Evolutionary conservation across 371 early-diverging fungal species (phyloP).

Genomic region (Mortierella sp.): DNA sequence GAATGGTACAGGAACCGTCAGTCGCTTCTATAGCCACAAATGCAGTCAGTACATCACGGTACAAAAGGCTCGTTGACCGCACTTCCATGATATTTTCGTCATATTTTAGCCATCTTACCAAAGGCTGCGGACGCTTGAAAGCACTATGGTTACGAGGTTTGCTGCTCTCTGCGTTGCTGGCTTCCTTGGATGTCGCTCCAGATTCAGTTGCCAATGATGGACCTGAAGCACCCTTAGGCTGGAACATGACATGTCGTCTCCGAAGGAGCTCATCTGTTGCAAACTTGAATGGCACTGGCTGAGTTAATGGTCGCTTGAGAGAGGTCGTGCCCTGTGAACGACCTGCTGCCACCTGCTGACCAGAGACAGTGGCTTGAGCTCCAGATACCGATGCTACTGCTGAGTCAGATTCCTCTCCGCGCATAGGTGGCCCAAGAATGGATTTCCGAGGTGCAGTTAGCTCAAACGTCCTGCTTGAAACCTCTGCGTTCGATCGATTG

Average conservation of each 20-base stretch:
- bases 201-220: background rate
- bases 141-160: background rate
- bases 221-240: background rate
- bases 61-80: too few relatives aligned
- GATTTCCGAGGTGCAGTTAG: background rate
- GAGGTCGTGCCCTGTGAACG: background rate
- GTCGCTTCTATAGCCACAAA: conserved; percentile 24
- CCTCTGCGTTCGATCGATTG: background rate
- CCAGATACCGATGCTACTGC: background rate
- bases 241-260: conserved; percentile 19
- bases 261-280: conserved; percentile 37
- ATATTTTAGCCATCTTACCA: conserved; percentile 13
- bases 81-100: too few relatives aligned
- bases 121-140: conserved; percentile 13
- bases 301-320: conserved; percentile 17
- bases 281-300: conserved; percentile 36
- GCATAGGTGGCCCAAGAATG: conserved; percentile 21
- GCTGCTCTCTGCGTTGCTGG: background rate
- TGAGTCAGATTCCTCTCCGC: background rate
- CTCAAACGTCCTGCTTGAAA: background rate
- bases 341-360: background rate
- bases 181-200: too few relatives aligned
- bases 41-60: too few relatives aligned
- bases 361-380: background rate
- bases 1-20: conserved; percentile 38